Percentiles rank a stretch among this genome's conserved stretches.
Evolutionary conservation across 2,329 filamentous ascomycete genomes (phyloP).

Genomic region (Epicoccum nigrum): DNA sequence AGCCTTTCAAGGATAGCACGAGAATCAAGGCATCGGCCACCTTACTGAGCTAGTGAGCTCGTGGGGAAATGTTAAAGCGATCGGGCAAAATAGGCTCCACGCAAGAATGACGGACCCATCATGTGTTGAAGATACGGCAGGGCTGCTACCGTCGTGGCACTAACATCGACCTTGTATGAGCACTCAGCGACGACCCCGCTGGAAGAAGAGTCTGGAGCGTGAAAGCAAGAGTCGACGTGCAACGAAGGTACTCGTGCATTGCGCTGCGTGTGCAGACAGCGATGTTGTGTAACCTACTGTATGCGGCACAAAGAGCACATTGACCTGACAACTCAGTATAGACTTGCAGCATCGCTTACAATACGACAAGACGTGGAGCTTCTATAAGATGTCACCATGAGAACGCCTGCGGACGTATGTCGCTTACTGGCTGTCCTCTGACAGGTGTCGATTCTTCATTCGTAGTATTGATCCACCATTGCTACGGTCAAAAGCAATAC

Average conservation of each 20-base stretch:
- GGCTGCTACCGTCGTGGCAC: background rate
- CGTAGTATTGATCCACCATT: background rate
- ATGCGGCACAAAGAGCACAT: background rate
- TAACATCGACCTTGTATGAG: background rate
- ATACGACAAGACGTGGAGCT: background rate
- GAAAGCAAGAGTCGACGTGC: background rate
- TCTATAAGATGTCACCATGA: no score
- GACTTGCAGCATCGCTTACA: no score
- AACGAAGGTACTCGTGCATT: constrained; percentile 8
- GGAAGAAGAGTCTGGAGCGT: background rate
- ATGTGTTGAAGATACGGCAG: no score
- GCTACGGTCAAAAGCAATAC: constrained; percentile 3
- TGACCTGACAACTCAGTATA: background rate
- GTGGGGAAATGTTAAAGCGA: constrained; percentile 1
- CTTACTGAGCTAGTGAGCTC: background rate
- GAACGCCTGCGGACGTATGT: background rate
- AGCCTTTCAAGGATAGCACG: background rate
- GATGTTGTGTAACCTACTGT: constrained; percentile 7
- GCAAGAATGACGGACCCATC: background rate
- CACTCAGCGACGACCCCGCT: constrained; percentile 1
- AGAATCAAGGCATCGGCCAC: constrained; percentile 1
- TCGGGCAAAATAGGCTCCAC: background rate
- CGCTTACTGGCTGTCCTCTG: background rate
- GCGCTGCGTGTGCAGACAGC: background rate
- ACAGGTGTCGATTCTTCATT: no score